These are phyloP conservation scores for Penicillium sp. DNA, from an alignment of 2,329 filamentous ascomycete genomes.

Conservation along the genomic window DNA sequence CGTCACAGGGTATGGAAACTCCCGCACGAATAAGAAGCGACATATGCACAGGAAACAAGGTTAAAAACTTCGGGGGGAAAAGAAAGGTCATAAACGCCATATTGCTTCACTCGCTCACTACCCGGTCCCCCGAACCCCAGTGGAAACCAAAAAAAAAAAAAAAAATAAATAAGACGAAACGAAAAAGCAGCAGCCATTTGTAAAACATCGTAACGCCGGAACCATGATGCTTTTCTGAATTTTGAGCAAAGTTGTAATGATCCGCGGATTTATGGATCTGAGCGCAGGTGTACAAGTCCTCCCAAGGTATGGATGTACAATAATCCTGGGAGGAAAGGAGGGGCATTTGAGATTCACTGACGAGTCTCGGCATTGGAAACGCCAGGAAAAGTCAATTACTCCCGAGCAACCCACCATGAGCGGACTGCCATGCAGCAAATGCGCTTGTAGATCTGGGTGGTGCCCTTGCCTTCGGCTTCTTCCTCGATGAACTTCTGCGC, in stretches of 20 bases:
- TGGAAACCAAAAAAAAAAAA: conserved; percentile 6
- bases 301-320: not conserved
- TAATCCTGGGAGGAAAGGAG: not conserved
- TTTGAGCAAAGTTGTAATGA: not conserved
- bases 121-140: conserved; percentile 15
- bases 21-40: conserved; percentile 7
- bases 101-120: conserved; percentile 22
- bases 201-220: conserved; percentile 16
- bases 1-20: conserved; percentile 19
- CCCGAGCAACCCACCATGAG: conserved; percentile 52
- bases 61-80: conserved; percentile 8
- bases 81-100: conserved; percentile 25
- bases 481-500: conserved; percentile 70
- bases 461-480: conserved; percentile 67
- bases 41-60: conserved; percentile 21
- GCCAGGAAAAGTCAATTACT: conserved; percentile 20
- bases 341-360: not conserved
- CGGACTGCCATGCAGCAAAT: conserved; percentile 67
- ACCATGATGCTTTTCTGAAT: conserved; percentile 27
- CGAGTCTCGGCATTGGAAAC: not conserved
- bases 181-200: not conserved
- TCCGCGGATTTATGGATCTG: not conserved
- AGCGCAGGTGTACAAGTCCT: not conserved
- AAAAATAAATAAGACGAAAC: conserved; percentile 1
- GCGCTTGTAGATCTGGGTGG: conserved; percentile 71